phyloP scores from a whole-genome alignment of 768 basidiomycete species.

The Amanita phalloides region DNA sequence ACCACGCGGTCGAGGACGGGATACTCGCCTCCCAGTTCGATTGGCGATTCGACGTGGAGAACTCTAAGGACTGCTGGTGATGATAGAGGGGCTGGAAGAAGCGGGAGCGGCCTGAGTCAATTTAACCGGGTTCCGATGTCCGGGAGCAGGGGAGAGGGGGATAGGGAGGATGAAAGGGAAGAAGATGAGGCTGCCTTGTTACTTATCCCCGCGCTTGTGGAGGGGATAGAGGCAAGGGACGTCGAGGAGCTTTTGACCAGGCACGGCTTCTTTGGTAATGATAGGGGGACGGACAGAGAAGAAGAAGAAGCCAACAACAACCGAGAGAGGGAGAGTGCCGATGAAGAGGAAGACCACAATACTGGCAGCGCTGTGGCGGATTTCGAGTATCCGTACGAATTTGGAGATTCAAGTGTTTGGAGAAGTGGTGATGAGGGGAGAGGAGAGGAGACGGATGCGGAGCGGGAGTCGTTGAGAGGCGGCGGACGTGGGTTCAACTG shows the following conservation, averaged over 20 bases:
- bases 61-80: constrained; percentile 19
- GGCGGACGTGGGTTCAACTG: constrained; percentile 3
- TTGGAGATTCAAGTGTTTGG: constrained; percentile 5
- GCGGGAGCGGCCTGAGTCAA: constrained; percentile 1
- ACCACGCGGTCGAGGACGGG: constrained; percentile 5
- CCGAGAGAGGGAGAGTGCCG: constrained; percentile 7
- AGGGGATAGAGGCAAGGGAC: constrained; percentile 2
- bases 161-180: constrained; percentile 4
- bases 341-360: constrained; percentile 6
- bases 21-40: constrained; percentile 30
- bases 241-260: constrained; percentile 2
- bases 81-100: constrained; percentile 10
- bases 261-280: constrained; percentile 10
- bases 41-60: constrained; percentile 35
- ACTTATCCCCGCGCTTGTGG: constrained; percentile 4
- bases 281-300: neutral
- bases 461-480: neutral
- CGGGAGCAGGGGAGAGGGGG: neutral
- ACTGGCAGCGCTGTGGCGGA: constrained; percentile 5
- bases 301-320: neutral
- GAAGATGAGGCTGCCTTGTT: constrained; percentile 24
- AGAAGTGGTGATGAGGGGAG: neutral
- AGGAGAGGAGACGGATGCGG: constrained; percentile 2
- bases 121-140: neutral
- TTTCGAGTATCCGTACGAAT: constrained; percentile 7